Percentiles rank a stretch among this genome's conserved stretches.
These are phyloP conservation scores for Oenanthe javanica DNA, from an alignment of 140 eudicot genomes.

Conservation along the genomic window DNA sequence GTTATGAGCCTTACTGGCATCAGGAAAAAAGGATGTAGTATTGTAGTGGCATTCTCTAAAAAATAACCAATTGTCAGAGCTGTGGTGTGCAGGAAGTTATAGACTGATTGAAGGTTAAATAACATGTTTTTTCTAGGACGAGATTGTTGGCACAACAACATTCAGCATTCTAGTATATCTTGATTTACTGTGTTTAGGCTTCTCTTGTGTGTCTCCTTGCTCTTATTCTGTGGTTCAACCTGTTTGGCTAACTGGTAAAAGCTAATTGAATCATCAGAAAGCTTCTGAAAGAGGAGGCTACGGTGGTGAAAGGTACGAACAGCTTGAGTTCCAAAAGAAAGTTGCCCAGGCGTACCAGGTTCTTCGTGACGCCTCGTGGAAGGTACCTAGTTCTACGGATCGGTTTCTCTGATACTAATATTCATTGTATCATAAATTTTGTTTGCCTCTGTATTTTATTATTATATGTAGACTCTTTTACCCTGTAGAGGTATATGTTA, in stretches of 20 bases:
- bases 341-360: slow-evolving; percentile 53
- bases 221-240: background rate
- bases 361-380: slow-evolving; percentile 82
- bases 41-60: background rate
- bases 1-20: slow-evolving; percentile 1
- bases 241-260: slow-evolving; percentile 7
- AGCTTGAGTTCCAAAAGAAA: slow-evolving; percentile 75
- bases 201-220: background rate
- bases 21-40: too few species aligned
- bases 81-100: background rate
- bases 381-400: slow-evolving; percentile 32
- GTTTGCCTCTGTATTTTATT: background rate
- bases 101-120: background rate
- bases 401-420: background rate
- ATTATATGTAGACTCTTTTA: background rate
- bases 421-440: background rate
- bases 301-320: slow-evolving; percentile 88
- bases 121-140: background rate
- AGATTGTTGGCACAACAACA: background rate
- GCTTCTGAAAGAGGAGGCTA: slow-evolving; percentile 99
- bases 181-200: background rate
- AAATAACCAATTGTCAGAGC: background rate
- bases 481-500: background rate
- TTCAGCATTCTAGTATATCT: background rate
- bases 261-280: slow-evolving; percentile 31